Evolutionary conservation across 2,329 filamentous ascomycete genomes (phyloP), one percentile per base, ranked within the genome.

Genomic region (Microcyclospora tardicrescens): DNA sequence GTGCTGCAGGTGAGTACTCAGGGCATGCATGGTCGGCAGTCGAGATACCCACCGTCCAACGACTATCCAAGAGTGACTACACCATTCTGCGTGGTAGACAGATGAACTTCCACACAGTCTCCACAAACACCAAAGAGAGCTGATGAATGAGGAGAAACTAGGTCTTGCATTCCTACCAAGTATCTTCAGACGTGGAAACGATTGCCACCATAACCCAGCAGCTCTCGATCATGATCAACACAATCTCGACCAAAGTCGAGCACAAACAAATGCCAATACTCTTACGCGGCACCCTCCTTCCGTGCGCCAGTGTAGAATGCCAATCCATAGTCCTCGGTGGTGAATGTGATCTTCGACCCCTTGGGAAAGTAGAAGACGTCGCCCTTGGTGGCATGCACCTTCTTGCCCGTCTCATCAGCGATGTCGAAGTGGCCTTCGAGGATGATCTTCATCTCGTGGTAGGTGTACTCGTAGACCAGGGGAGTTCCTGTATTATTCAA

Each of bases 371-470:
- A 77, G 49, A 83, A 79, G 35, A 80, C 74, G 56, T 82, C 79
- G 0, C 79, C 79, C 6, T 71, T 65, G 27, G 61, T 65, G 8
- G 73, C 78, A 37, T 69, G 67, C 16, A 77, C 74, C 47, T 68
- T 71, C 48, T 72, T 65, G 29, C 77, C 78, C 2, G 73, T 73
- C 55, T 72, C 71, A 47, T 81, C 78, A 24, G 64, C 65, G 50
- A 82, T 79, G 44, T 75, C 71, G 52, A 77, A 80, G 47, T 72
- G 67, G 11, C 78, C 79, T 50, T 81, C 77, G 9, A 82, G 60
- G 46, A 83, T 77, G 54, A 82, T 79, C 65, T 82, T 82, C 73
- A 80, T 79, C 64, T 82, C 79, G 52, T 82, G 72, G 59, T 81
- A 82, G 31, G 67, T 75, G 60, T 82, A 82, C 27, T 69, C 73